Percentiles rank a stretch among this genome's conserved stretches.
Evolutionary conservation across 1,284 basidiomycete genomes (phyloP).

Genomic region (Xerocomus minutiporus): DNA sequence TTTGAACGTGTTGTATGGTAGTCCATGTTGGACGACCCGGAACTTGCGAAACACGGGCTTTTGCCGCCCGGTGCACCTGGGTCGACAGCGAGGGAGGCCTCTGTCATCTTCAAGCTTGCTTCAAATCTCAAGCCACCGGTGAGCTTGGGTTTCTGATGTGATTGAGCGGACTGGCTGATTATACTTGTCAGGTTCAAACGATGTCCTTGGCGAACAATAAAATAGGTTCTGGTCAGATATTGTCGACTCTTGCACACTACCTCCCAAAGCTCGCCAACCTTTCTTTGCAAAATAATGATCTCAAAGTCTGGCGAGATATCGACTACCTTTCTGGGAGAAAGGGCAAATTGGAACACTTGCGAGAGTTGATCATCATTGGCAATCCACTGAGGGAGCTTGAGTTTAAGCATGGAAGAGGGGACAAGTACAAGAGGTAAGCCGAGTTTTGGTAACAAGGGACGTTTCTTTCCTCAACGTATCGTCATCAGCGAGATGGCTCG

Average conservation of each 20-base stretch:
- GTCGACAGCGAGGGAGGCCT: constrained; percentile 58
- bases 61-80: constrained; percentile 62
- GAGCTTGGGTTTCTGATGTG: constrained; percentile 17
- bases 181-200: constrained; percentile 56
- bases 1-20: constrained; percentile 26
- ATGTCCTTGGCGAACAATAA: constrained; percentile 69
- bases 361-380: constrained; percentile 75
- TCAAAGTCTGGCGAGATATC: constrained; percentile 64
- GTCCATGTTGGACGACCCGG: constrained; percentile 65
- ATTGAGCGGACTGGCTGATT: constrained; percentile 3
- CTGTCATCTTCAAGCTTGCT: constrained; percentile 84
- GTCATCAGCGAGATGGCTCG: constrained; percentile 60
- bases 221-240: constrained; percentile 42
- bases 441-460: not conserved
- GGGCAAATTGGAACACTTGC: constrained; percentile 56
- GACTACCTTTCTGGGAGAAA: constrained; percentile 58
- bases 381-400: constrained; percentile 75
- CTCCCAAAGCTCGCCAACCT: constrained; percentile 74
- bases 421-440: constrained; percentile 63
- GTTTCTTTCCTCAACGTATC: constrained; percentile 17
- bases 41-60: constrained; percentile 63
- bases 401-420: constrained; percentile 48
- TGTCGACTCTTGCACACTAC: constrained; percentile 60
- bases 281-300: constrained; percentile 72
- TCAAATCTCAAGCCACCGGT: constrained; percentile 74